These are phyloP conservation scores for Hanseniaspora thailandica DNA, from an alignment of 805 yeast species.

Conservation along the genomic window DNA sequence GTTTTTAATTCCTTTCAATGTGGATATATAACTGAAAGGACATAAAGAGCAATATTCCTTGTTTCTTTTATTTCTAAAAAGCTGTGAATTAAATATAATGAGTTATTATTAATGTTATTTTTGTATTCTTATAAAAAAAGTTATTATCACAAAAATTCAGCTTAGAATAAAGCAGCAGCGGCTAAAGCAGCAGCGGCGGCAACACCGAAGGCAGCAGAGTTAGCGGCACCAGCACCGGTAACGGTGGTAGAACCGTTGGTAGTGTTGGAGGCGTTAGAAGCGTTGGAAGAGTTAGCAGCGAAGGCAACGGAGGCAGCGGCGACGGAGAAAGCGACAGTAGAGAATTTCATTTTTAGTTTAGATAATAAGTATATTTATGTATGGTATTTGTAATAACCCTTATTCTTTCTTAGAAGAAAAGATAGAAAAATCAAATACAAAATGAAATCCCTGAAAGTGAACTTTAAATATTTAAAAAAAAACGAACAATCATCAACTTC, in stretches of 20 bases:
- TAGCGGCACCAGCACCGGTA: constrained; percentile 40
- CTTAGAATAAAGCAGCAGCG: constrained; percentile 49
- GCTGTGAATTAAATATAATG: background rate
- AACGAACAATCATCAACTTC: too few species aligned
- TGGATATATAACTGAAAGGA: background rate
- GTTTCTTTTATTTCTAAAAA: background rate
- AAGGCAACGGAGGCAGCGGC: constrained; percentile 60
- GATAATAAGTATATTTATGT: background rate
- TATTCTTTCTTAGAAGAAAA: background rate
- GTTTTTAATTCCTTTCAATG: background rate
- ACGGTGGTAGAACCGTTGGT: constrained; percentile 34
- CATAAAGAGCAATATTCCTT: background rate
- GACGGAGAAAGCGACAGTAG: constrained; percentile 52
- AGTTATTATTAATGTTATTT: background rate
- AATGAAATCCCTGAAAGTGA: background rate
- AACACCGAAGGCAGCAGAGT: constrained; percentile 54
- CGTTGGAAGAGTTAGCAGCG: constrained; percentile 42
- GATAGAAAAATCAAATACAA: background rate
- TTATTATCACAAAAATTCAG: constrained; percentile 10
- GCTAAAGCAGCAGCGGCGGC: constrained; percentile 79
- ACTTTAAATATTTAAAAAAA: too few species aligned
- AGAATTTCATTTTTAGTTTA: constrained; percentile 52
- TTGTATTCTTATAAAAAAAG: background rate
- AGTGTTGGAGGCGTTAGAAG: constrained; percentile 37
- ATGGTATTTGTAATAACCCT: background rate